Conservation (phyloP, 805 yeast genomes). For the Starmerella bombi region DNA sequence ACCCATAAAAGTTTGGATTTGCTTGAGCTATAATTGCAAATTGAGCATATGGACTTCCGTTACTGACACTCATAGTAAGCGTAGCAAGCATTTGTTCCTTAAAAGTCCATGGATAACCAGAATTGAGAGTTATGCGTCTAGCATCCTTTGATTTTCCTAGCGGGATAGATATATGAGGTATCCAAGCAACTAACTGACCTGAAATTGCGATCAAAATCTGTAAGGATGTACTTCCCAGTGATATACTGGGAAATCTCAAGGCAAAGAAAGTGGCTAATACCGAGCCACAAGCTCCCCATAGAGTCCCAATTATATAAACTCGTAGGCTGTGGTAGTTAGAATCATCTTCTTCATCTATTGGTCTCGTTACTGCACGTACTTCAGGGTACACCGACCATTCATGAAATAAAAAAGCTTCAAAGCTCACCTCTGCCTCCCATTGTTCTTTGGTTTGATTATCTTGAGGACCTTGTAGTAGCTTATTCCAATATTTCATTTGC, state of each 20-base stretch:
- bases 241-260: slow-evolving; percentile 42
- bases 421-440: slow-evolving; percentile 16
- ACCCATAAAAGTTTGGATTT: slow-evolving; percentile 26
- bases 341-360: slow-evolving; percentile 35
- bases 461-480: slow-evolving; percentile 18
- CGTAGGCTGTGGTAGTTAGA: slow-evolving; percentile 38
- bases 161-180: slow-evolving; percentile 7
- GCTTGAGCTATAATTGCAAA: slow-evolving; percentile 26
- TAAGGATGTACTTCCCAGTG: slow-evolving; percentile 39
- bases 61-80: slow-evolving; percentile 22
- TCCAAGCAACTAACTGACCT: slow-evolving; percentile 34
- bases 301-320: slow-evolving; percentile 36
- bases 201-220: slow-evolving; percentile 48
- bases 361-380: slow-evolving; percentile 44
- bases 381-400: slow-evolving; percentile 48
- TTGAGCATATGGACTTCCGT: slow-evolving; percentile 20
- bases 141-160: slow-evolving; percentile 1
- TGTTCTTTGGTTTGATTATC: slow-evolving; percentile 14
- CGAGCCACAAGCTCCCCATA: slow-evolving; percentile 42
- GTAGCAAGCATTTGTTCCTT: slow-evolving; percentile 60
- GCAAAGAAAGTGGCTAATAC: slow-evolving; percentile 47
- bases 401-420: slow-evolving; percentile 33
- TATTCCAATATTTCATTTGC: slow-evolving; percentile 29
- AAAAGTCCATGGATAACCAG: slow-evolving; percentile 43
- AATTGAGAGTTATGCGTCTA: slow-evolving; percentile 32